Percentiles rank a stretch among this genome's conserved stretches.
Evolutionary conservation across 495 filamentous ascomycete species (phyloP).

Genomic region (Xylaria nigripes): DNA sequence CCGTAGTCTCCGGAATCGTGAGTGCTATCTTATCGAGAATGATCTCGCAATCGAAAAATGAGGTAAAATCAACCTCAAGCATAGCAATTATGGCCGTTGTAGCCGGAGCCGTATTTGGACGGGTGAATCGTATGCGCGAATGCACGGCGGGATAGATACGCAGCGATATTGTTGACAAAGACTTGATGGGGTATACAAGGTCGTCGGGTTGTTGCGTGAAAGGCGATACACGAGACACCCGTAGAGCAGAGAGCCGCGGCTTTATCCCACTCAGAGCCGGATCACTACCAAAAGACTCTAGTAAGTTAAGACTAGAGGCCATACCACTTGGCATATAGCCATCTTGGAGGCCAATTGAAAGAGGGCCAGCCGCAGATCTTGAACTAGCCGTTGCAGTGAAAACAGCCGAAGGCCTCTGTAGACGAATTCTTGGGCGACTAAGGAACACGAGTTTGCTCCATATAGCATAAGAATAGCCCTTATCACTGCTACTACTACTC

Average conservation of each 20-base stretch:
- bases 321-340: conserved; percentile 71
- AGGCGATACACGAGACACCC: conserved; percentile 71
- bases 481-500: conserved; percentile 28
- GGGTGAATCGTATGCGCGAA: conserved; percentile 72
- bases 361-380: conserved; percentile 47
- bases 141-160: conserved; percentile 75
- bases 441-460: conserved; percentile 77
- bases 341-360: conserved; percentile 43
- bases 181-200: conserved; percentile 51
- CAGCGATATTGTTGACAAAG: conserved; percentile 57
- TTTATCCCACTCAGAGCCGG: conserved; percentile 55
- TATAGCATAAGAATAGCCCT: conserved; percentile 55
- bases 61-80: conserved; percentile 80
- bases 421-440: conserved; percentile 64
- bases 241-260: conserved; percentile 69
- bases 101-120: conserved; percentile 54
- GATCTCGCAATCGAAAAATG: conserved; percentile 68
- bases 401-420: conserved; percentile 68
- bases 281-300: conserved; percentile 68
- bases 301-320: conserved; percentile 69
- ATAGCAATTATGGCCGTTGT: conserved; percentile 68
- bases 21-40: conserved; percentile 60
- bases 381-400: conserved; percentile 68
- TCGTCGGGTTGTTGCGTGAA: conserved; percentile 43
- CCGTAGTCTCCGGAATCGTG: conserved; percentile 54